Percentiles rank a stretch among this genome's conserved stretches.
Evolutionary conservation across 495 filamentous ascomycete genomes (phyloP).

Genomic region (Penicillium riverlandense): DNA sequence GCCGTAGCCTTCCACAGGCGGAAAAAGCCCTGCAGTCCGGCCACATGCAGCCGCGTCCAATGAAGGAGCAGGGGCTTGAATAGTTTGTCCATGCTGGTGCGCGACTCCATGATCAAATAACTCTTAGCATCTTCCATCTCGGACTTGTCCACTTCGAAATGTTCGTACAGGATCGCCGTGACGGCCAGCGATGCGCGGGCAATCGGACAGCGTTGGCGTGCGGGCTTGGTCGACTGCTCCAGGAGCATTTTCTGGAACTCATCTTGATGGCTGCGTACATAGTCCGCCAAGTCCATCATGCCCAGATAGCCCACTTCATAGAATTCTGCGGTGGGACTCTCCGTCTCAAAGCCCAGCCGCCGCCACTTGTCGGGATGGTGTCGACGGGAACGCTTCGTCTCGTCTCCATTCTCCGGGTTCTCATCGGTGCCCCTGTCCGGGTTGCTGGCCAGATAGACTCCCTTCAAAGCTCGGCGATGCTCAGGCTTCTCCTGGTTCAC

Average conservation of each 20-base stretch:
- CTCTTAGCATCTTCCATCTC: conserved; percentile 74
- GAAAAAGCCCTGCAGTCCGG: conserved; percentile 82
- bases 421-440: conserved; percentile 45
- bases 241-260: conserved; percentile 84
- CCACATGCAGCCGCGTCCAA: conserved; percentile 92
- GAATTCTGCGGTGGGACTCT: conserved; percentile 80
- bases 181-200: conserved; percentile 82
- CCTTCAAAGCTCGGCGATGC: conserved; percentile 79
- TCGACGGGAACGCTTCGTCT: conserved; percentile 50
- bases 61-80: conserved; percentile 87
- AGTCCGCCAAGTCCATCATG: conserved; percentile 97
- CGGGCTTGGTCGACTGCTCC: conserved; percentile 73
- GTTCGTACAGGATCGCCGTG: conserved; percentile 83
- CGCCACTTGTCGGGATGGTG: conserved; percentile 94
- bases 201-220: conserved; percentile 75
- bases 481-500: conserved; percentile 83
- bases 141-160: conserved; percentile 88
- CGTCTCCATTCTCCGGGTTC: conserved; percentile 23
- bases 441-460: conserved; percentile 75
- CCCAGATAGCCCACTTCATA: conserved; percentile 81
- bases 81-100: conserved; percentile 72
- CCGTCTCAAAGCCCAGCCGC: conserved; percentile 84
- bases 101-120: conserved; percentile 70
- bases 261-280: conserved; percentile 82
- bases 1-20: conserved; percentile 86